These are phyloP conservation scores for Chaetomium sp. DNA, from an alignment of 2,329 filamentous ascomycete genomes.

Conservation along the genomic window DNA sequence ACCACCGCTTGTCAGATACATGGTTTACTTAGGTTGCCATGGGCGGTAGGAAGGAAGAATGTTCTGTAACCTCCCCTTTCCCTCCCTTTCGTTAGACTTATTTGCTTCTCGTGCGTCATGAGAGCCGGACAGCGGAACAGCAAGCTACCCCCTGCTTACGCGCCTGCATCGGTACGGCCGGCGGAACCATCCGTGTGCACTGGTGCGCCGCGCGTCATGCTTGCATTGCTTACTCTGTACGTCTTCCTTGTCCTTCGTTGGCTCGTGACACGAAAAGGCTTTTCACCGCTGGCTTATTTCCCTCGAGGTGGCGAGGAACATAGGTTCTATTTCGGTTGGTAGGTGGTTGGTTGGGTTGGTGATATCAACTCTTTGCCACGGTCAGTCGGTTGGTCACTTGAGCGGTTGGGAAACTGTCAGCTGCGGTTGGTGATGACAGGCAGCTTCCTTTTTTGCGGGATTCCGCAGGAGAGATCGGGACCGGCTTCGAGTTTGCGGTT, in stretches of 20 bases:
- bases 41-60: no score
- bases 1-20: neutral
- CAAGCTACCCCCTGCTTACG: neutral
- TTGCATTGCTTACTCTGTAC: neutral
- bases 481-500: neutral
- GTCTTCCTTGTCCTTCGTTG: neutral
- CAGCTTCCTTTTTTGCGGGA: neutral
- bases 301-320: neutral
- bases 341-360: neutral
- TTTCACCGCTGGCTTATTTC: neutral
- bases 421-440: neutral
- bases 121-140: no score
- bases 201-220: neutral
- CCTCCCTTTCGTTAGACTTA: no score
- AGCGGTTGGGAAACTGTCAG: neutral
- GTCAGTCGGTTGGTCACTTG: neutral
- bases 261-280: neutral
- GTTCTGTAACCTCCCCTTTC: no score
- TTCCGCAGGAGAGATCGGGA: neutral
- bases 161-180: no score
- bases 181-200: neutral
- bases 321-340: neutral
- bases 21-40: neutral
- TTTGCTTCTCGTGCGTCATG: no score
- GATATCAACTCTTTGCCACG: neutral